phyloP scores from a whole-genome alignment of 805 yeast genomes.

The Candida caryicola region DNA sequence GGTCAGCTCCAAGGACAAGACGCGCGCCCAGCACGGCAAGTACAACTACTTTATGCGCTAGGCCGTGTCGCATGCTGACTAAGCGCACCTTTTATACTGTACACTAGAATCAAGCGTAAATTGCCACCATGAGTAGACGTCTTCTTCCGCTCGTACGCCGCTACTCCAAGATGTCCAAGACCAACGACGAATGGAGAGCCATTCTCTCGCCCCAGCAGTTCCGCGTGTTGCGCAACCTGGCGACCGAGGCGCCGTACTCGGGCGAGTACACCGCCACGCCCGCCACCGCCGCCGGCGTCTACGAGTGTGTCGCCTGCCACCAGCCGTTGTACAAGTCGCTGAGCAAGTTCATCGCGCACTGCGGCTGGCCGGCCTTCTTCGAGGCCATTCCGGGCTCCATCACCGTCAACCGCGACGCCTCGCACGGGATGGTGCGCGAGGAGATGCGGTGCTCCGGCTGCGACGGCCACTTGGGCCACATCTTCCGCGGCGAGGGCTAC shows the following conservation, averaged over 20 bases:
- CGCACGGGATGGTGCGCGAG: constrained; percentile 76
- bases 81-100: too few relatives aligned
- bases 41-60: constrained; percentile 71
- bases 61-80: too few relatives aligned
- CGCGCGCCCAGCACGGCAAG: constrained; percentile 58
- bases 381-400: constrained; percentile 84
- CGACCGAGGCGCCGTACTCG: constrained; percentile 65
- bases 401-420: constrained; percentile 53
- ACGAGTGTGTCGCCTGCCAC: constrained; percentile 83
- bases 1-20: constrained; percentile 42
- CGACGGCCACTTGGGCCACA: constrained; percentile 95
- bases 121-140: too few relatives aligned
- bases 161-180: constrained; percentile 22
- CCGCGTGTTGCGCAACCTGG: constrained; percentile 69
- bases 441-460: constrained; percentile 89
- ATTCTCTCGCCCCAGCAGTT: constrained; percentile 73
- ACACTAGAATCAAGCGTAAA: background rate
- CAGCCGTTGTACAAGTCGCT: constrained; percentile 74
- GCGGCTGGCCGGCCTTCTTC: constrained; percentile 99
- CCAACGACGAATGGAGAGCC: constrained; percentile 77
- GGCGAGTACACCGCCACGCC: constrained; percentile 60
- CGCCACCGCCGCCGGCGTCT: constrained; percentile 56
- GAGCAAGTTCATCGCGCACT: constrained; percentile 83
- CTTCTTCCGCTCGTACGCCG: background rate
- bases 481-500: constrained; percentile 92